Percentiles rank a stretch among this genome's conserved stretches.
phyloP scores from a whole-genome alignment of 805 yeast species.

The Ogataea philodendri region DNA sequence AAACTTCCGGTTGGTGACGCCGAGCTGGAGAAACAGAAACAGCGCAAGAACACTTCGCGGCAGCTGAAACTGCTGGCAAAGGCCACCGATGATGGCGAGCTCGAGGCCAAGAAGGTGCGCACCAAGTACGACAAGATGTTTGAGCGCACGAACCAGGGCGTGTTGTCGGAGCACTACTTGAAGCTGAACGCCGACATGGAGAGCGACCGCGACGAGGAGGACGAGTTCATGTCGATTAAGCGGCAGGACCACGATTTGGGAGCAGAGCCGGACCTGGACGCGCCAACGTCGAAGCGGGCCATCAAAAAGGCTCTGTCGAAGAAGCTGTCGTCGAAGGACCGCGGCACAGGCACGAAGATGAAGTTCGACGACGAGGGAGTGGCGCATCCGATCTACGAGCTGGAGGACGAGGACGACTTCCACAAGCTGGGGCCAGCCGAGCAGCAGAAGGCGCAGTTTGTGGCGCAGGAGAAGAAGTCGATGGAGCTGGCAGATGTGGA shows the following conservation, averaged over 20 bases:
- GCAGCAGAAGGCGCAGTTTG: constrained; percentile 63
- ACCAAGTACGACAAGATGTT: constrained; percentile 96
- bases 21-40: constrained; percentile 51
- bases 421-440: constrained; percentile 60
- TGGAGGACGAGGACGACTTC: constrained; percentile 88
- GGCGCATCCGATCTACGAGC: constrained; percentile 88
- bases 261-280: constrained; percentile 57
- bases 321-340: constrained; percentile 60
- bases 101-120: constrained; percentile 50
- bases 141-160: constrained; percentile 89
- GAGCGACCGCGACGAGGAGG: constrained; percentile 53
- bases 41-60: constrained; percentile 78
- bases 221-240: constrained; percentile 78
- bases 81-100: constrained; percentile 64
- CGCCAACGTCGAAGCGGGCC: constrained; percentile 78
- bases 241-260: constrained; percentile 70
- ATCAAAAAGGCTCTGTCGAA: constrained; percentile 84
- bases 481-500: constrained; percentile 72
- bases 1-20: constrained; percentile 55
- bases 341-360: constrained; percentile 73
- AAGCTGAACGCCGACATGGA: constrained; percentile 56
- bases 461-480: constrained; percentile 59
- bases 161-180: constrained; percentile 83
- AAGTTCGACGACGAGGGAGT: constrained; percentile 92
- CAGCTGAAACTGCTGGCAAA: constrained; percentile 57